These are phyloP conservation scores for Psophocarpus tetragonolobus DNA, from an alignment of 306 rosid species.

Conservation along the genomic window DNA sequence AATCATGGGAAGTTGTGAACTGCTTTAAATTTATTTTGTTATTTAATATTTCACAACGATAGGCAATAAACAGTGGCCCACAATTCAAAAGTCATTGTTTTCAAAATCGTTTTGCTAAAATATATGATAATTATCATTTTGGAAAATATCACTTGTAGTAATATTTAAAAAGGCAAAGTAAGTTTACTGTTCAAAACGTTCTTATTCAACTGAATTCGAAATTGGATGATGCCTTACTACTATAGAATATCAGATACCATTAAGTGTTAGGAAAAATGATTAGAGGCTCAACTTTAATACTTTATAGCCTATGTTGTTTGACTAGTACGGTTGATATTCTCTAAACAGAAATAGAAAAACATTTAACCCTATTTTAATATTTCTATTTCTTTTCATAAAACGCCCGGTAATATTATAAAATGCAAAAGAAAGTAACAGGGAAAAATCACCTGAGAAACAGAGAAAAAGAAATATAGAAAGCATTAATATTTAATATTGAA, in stretches of 20 bases:
- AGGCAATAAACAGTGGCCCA: not conserved
- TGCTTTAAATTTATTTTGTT: not conserved
- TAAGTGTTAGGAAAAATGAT: not conserved
- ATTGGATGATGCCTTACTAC: not conserved
- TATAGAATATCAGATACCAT: not conserved
- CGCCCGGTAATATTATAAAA: not conserved
- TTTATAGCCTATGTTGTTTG: not conserved
- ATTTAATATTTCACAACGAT: not conserved
- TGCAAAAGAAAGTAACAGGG: not conserved
- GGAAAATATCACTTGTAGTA: not conserved
- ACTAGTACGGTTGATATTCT: not conserved
- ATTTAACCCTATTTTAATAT: not conserved
- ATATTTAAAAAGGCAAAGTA: not conserved
- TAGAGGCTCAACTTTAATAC: not conserved
- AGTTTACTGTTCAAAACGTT: not conserved
- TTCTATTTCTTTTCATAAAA: not conserved
- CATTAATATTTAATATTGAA: not conserved
- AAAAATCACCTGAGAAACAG: not conserved
- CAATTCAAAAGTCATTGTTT: not conserved
- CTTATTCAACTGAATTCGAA: not conserved
- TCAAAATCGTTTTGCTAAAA: not conserved
- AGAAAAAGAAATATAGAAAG: not conserved
- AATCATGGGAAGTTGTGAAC: not conserved
- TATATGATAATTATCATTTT: not conserved
- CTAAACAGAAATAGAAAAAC: not conserved